A percentile compares a stretch with the other conserved stretches of the same genome.
Conservation (phyloP, 768 basidiomycete genomes). For the Mycena rosella region DNA sequence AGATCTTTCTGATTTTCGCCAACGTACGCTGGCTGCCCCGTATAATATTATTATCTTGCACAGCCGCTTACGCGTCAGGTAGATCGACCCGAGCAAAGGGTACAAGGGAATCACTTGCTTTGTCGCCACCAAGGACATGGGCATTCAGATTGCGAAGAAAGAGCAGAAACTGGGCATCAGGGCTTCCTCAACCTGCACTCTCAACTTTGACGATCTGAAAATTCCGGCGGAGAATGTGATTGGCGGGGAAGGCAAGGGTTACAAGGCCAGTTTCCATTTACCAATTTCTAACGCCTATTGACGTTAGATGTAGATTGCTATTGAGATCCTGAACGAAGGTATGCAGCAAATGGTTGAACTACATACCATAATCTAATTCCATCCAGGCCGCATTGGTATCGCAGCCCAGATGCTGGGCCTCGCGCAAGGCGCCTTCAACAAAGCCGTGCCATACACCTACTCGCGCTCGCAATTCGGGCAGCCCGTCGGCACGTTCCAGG, state of each 20-base stretch:
- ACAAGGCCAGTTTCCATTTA: constrained; percentile 67
- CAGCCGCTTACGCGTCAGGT: not conserved
- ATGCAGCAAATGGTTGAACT: not conserved
- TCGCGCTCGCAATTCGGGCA: constrained; percentile 96
- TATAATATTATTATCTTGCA: not conserved
- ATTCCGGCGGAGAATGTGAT: constrained; percentile 89
- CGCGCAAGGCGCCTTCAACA: constrained; percentile 97
- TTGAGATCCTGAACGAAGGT: constrained; percentile 97
- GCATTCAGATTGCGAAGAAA: constrained; percentile 97
- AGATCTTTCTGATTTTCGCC: constrained; percentile 94
- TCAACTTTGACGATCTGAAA: constrained; percentile 95
- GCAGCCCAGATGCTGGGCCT: constrained; percentile 99
- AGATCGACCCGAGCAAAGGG: constrained; percentile 91
- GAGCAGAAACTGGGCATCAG: constrained; percentile 98
- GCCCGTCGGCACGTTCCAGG: constrained; percentile 94
- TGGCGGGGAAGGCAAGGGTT: constrained; percentile 92
- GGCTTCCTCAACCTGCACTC: constrained; percentile 94
- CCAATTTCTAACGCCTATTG: not conserved
- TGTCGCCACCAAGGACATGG: constrained; percentile 96
- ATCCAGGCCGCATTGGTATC: constrained; percentile 89
- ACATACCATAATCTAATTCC: not conserved
- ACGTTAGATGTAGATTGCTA: constrained; percentile 74
- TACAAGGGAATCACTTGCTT: constrained; percentile 99
- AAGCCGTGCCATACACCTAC: constrained; percentile 95
- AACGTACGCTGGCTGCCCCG: constrained; percentile 66